Evolutionary conservation across 345 rosid species (phyloP), one percentile per base, ranked within the genome.

Genomic region (Turnera subulata): DNA sequence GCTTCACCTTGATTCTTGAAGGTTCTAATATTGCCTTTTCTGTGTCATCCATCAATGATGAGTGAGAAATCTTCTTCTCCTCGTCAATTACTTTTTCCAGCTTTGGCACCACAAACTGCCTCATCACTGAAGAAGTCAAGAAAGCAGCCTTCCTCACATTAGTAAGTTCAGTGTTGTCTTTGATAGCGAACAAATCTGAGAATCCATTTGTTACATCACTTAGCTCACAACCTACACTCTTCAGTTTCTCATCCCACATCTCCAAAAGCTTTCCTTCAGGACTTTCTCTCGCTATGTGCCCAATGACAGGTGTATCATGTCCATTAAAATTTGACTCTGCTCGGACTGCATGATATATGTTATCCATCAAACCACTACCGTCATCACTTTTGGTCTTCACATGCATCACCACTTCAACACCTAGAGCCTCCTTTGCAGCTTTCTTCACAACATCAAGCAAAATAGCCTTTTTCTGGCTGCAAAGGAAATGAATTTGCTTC

Each of bases 1-100:
- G 74, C 80, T 88, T 91, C 51, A 80, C 91, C 64, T 79, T 74
- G 55, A 88, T 88, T 63, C 71, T 82, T 20, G 89, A 56, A 25
- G 97, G 97, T 59, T 88, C 91, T 55, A 85, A 46, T 53, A 91
- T 82, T 0, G 93, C 82, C 74, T 88, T 85, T 82, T 91, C 91
- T 0, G 96, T 73, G 61, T 83, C 79, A 66, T 85, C 96, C 97
- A 91, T 91, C 78, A 91, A 63, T 4, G 72, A 54, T 50, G 97
- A 82, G 73, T 91, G 97, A 14, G 82, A 73, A 47, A 88, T 78
- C 50, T 78, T 85, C 79, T 80, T 83, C 71, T 88, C 97, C 74
- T 88, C 97, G 45, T 91, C 96, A 58, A 91, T 91, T 19, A 82
- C 89, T 56, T 76, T 80, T 73, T 88, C 97, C 56, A 91, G 83